These are phyloP conservation scores for Saprolegnia diclina DNA, from an alignment of 352 stramenopile species.

Conservation along the genomic window DNA sequence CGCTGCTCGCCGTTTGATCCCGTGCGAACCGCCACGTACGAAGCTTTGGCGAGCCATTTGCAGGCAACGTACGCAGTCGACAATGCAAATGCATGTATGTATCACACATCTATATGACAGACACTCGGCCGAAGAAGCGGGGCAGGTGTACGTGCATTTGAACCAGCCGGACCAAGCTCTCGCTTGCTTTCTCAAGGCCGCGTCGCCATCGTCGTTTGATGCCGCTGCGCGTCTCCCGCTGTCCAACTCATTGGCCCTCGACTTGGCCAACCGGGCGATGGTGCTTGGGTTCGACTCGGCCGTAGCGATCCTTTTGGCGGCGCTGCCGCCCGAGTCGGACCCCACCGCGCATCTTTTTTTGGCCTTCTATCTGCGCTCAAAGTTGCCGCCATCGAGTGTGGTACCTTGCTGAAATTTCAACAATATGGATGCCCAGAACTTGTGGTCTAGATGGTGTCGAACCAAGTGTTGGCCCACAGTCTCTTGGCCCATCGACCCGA, in stretches of 20 bases:
- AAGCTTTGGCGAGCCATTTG: constrained; percentile 33
- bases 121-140: background rate
- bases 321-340: background rate
- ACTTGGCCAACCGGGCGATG: background rate
- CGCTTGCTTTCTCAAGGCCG: constrained; percentile 6
- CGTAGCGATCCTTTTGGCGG: background rate
- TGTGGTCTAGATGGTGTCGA: background rate
- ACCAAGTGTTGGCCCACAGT: no score
- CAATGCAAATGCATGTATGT: background rate
- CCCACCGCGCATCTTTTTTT: background rate
- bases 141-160: background rate
- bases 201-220: background rate
- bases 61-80: background rate
- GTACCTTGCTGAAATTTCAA: background rate
- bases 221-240: background rate
- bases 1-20: constrained; percentile 39
- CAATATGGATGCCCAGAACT: background rate
- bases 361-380: background rate
- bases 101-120: background rate
- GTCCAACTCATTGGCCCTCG: background rate
- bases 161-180: background rate
- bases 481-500: background rate
- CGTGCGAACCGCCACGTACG: constrained; percentile 37
- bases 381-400: background rate
- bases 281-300: background rate